phyloP scores from a whole-genome alignment of 2,329 filamentous ascomycete genomes.

The Claviceps sp. region DNA sequence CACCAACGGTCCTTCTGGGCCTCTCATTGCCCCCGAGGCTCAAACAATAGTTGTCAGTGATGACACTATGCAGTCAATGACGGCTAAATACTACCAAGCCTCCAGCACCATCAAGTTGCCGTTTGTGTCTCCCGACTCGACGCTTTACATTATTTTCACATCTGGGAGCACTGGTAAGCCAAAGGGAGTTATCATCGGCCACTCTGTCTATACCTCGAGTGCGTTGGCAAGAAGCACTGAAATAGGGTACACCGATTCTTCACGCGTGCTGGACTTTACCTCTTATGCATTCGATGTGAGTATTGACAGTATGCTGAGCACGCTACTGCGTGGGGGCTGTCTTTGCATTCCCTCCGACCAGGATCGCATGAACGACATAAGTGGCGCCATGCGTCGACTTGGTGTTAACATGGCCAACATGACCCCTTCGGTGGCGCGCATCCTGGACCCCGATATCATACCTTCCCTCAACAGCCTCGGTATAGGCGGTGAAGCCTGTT shows the following conservation, averaged over 20 bases:
- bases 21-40: background rate
- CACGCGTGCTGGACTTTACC: conserved; percentile 6
- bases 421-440: conserved; percentile 20
- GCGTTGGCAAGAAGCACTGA: conserved; percentile 2
- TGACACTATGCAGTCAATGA: background rate
- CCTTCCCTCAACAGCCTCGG: background rate
- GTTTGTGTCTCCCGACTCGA: conserved; percentile 1
- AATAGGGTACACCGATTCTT: background rate
- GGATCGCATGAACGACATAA: conserved; percentile 33
- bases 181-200: conserved; percentile 13
- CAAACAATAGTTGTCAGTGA: background rate
- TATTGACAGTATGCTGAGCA: conserved; percentile 3
- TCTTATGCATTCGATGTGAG: conserved; percentile 7
- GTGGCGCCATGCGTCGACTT: conserved; percentile 25
- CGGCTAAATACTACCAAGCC: background rate
- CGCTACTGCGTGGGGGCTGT: conserved; percentile 5
- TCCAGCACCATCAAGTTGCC: background rate
- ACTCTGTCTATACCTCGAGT: conserved; percentile 3
- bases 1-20: background rate
- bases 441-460: background rate
- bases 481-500: conserved; percentile 1
- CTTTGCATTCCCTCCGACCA: conserved; percentile 13
- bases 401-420: conserved; percentile 30
- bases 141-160: background rate
- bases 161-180: conserved; percentile 10